phyloP scores from a whole-genome alignment of 2,329 filamentous ascomycete genomes.

The Pezicula radicicola region DNA sequence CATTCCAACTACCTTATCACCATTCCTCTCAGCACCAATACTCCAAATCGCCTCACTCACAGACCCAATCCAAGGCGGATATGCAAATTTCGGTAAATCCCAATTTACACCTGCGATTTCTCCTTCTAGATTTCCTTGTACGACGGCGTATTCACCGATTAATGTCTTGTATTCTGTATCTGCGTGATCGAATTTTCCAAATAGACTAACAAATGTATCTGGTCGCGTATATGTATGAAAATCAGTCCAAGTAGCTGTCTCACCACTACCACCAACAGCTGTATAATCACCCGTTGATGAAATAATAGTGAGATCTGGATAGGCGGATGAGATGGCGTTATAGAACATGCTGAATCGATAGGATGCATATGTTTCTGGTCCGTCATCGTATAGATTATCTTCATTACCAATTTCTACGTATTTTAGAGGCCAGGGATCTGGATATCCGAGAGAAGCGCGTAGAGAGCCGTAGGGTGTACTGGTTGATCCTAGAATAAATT shows the following conservation, averaged over 20 bases:
- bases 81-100: constrained; percentile 9
- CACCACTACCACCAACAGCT: constrained; percentile 6
- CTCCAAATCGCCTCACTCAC: constrained; percentile 23
- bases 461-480: constrained; percentile 41
- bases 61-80: constrained; percentile 21
- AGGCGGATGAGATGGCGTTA: constrained; percentile 37
- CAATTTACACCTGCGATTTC: constrained; percentile 11
- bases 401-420: constrained; percentile 39
- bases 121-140: constrained; percentile 15
- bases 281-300: constrained; percentile 18
- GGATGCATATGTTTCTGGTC: constrained; percentile 30
- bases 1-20: constrained; percentile 19
- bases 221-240: constrained; percentile 23
- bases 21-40: constrained; percentile 23
- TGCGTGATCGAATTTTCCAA: constrained; percentile 17
- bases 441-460: constrained; percentile 45
- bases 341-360: constrained; percentile 44
- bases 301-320: constrained; percentile 41
- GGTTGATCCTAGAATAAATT: constrained; percentile 44
- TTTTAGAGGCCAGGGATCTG: constrained; percentile 45
- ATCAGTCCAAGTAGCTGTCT: constrained; percentile 12
- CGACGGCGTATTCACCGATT: constrained; percentile 24
- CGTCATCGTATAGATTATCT: constrained; percentile 40
- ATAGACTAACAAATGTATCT: constrained; percentile 18
- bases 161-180: constrained; percentile 16